These are phyloP conservation scores for Blastobotrys arbuscula DNA, from an alignment of 1,139 yeast genomes.

Conservation along the genomic window DNA sequence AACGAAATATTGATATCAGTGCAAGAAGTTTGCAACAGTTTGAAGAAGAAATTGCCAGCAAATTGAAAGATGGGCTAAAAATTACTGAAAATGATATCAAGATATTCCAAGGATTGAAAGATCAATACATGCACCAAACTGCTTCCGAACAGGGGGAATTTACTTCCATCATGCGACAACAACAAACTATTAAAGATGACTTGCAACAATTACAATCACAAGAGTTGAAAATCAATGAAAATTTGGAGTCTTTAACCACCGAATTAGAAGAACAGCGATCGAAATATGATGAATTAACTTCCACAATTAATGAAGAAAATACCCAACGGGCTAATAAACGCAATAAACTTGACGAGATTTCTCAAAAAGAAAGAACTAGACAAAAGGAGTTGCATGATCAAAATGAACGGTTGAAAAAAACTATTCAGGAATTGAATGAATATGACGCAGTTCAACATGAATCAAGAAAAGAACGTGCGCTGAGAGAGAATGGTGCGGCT, in stretches of 20 bases:
- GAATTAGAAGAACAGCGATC: slow-evolving; percentile 33
- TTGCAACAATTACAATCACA: slow-evolving; percentile 28
- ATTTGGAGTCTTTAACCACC: slow-evolving; percentile 21
- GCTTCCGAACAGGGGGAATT: slow-evolving; percentile 29
- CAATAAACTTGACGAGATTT: slow-evolving; percentile 39
- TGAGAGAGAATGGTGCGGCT: slow-evolving; percentile 66
- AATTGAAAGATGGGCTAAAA: slow-evolving; percentile 26
- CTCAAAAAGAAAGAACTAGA: slow-evolving; percentile 44
- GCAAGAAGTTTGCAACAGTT: slow-evolving; percentile 42
- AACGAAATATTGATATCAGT: slow-evolving; percentile 46
- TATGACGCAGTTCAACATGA: slow-evolving; percentile 73
- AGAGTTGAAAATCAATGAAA: slow-evolving; percentile 22
- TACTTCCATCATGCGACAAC: slow-evolving; percentile 25
- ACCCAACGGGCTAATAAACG: slow-evolving; percentile 32
- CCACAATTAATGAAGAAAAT: slow-evolving; percentile 31
- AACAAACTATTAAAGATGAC: slow-evolving; percentile 27
- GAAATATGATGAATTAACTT: slow-evolving; percentile 18
- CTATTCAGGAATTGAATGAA: slow-evolving; percentile 60
- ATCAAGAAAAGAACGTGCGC: slow-evolving; percentile 57
- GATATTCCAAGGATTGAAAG: slow-evolving; percentile 59
- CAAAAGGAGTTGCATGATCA: slow-evolving; percentile 48
- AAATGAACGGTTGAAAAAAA: slow-evolving; percentile 60
- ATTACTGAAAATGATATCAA: slow-evolving; percentile 49
- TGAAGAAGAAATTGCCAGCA: slow-evolving; percentile 39
- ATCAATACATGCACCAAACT: slow-evolving; percentile 38